Conservation (phyloP, 2,329 filamentous ascomycete genomes). For the Arthrobotrys entomopaga region DNA sequence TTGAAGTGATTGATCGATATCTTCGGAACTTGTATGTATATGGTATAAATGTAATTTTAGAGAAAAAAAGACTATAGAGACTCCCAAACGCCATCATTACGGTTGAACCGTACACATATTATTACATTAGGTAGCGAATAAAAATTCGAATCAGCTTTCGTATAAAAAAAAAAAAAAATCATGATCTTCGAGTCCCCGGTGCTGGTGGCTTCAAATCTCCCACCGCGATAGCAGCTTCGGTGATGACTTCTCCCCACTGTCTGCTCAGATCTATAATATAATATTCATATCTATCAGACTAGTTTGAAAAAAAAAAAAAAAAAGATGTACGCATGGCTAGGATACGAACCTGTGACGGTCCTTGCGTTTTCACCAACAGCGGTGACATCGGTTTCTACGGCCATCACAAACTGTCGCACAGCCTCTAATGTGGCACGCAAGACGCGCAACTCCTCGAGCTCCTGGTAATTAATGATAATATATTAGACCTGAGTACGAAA, state of each 20-base stretch:
- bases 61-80: neutral
- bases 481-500: neutral
- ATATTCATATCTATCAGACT: neutral
- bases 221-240: constrained; percentile 40
- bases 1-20: neutral
- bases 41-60: neutral
- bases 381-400: constrained; percentile 55
- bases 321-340: neutral
- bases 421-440: constrained; percentile 59
- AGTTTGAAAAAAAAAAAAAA: neutral
- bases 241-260: constrained; percentile 39
- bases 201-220: constrained; percentile 45
- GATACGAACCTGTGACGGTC: constrained; percentile 56
- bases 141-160: too few relatives aligned
- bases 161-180: neutral
- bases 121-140: too few relatives aligned
- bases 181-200: constrained; percentile 15
- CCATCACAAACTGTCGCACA: constrained; percentile 57
- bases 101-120: too few relatives aligned
- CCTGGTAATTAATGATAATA: constrained; percentile 43
- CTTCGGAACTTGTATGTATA: too few relatives aligned
- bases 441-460: constrained; percentile 58
- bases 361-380: constrained; percentile 56
- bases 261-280: constrained; percentile 37
- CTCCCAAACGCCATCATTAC: too few relatives aligned